Conservation (phyloP, 2,329 filamentous ascomycete species). For the Stagonosporopsis vannaccii region DNA sequence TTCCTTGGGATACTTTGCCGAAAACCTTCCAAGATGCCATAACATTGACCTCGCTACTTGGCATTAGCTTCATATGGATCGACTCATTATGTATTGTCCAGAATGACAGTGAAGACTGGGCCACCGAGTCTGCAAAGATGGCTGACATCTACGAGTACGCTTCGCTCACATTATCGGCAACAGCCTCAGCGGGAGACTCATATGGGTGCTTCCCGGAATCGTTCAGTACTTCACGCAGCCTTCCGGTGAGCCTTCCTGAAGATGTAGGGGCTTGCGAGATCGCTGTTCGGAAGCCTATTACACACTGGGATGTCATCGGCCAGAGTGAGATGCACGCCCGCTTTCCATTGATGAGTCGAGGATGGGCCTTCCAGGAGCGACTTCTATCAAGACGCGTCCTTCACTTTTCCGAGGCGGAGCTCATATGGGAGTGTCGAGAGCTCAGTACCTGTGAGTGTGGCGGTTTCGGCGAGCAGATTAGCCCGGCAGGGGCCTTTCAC, state of each 20-base stretch:
- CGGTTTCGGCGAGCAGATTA: constrained; percentile 6
- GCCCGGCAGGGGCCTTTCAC: background rate
- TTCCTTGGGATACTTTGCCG: background rate
- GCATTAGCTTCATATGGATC: constrained; percentile 28
- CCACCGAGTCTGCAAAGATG: constrained; percentile 26
- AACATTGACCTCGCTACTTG: constrained; percentile 9
- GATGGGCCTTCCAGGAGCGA: constrained; percentile 17
- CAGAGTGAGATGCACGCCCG: background rate
- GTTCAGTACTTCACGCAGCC: constrained; percentile 9
- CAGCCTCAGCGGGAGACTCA: constrained; percentile 8
- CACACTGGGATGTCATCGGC: constrained; percentile 11
- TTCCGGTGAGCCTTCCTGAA: constrained; percentile 7
- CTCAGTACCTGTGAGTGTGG: constrained; percentile 25
- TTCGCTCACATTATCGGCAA: constrained; percentile 11
- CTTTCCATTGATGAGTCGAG: constrained; percentile 20
- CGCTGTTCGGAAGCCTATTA: constrained; percentile 13
- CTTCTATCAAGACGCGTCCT: constrained; percentile 8
- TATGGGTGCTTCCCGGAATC: constrained; percentile 1
- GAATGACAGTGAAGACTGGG: constrained; percentile 26
- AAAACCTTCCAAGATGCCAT: constrained; percentile 22
- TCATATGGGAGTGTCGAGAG: constrained; percentile 30
- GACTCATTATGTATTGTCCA: constrained; percentile 32
- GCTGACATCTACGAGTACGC: constrained; percentile 22
- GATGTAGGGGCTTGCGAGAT: constrained; percentile 12
- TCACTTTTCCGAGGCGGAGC: constrained; percentile 21